These are phyloP conservation scores for Hypoxylon sp. DNA, from an alignment of 2,329 filamentous ascomycete genomes.

Conservation along the genomic window DNA sequence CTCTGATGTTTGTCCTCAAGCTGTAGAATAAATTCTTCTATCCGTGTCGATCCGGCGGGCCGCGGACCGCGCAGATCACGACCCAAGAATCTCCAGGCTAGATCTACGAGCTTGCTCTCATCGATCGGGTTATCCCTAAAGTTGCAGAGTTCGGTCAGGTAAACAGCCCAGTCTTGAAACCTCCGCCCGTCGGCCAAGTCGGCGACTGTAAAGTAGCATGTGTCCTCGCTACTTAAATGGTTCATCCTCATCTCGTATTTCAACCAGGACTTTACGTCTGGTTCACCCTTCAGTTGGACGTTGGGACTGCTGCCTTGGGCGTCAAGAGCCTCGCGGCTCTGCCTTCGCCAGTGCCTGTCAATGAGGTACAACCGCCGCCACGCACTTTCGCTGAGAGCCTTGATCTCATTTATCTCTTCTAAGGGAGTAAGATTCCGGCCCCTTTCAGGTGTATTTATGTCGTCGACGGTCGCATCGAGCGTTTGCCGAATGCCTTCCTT, in stretches of 20 bases:
- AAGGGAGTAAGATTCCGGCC: slow-evolving; percentile 11
- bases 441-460: slow-evolving; percentile 32
- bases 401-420: slow-evolving; percentile 47
- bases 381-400: slow-evolving; percentile 41
- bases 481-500: slow-evolving; percentile 52
- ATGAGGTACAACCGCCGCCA: slow-evolving; percentile 48
- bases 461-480: slow-evolving; percentile 49
- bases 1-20: slow-evolving; percentile 39
- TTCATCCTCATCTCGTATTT: slow-evolving; percentile 42
- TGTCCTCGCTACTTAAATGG: slow-evolving; percentile 38
- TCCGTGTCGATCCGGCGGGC: slow-evolving; percentile 31
- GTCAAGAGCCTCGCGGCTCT: slow-evolving; percentile 35
- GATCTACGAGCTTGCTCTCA: slow-evolving; percentile 47
- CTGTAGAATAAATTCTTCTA: slow-evolving; percentile 44
- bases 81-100: slow-evolving; percentile 53
- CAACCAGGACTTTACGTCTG: slow-evolving; percentile 44
- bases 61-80: slow-evolving; percentile 46
- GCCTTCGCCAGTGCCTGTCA: slow-evolving; percentile 47
- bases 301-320: slow-evolving; percentile 22
- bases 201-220: slow-evolving; percentile 48
- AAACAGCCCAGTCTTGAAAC: slow-evolving; percentile 47
- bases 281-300: slow-evolving; percentile 45
- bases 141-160: slow-evolving; percentile 40
- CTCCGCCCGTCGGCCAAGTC: slow-evolving; percentile 42
- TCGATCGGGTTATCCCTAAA: slow-evolving; percentile 44